Percentiles rank a stretch among this genome's conserved stretches.
These are phyloP conservation scores for Porpolomopsis calyptriformis DNA, from an alignment of 768 basidiomycete species.

Conservation along the genomic window DNA sequence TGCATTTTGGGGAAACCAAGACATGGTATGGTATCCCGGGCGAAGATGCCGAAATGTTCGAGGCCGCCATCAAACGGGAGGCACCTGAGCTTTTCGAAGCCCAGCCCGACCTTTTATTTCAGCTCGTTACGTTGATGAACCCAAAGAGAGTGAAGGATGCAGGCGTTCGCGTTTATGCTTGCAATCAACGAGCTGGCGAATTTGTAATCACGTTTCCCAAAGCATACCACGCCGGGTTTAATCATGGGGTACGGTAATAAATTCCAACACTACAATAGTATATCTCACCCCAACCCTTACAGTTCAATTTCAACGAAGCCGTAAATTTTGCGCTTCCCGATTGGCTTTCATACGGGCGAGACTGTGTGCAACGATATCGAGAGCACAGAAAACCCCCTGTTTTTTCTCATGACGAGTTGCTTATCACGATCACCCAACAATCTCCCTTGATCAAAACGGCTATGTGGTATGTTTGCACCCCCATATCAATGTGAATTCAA, in stretches of 20 bases:
- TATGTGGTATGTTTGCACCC: slow-evolving; percentile 57
- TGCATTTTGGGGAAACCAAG: slow-evolving; percentile 99
- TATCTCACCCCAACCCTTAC: slow-evolving; percentile 7
- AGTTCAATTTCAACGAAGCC: slow-evolving; percentile 99
- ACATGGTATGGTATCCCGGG: slow-evolving; percentile 99
- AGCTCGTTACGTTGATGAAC: slow-evolving; percentile 96
- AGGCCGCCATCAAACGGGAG: slow-evolving; percentile 87
- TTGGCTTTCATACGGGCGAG: slow-evolving; percentile 81
- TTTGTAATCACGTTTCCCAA: slow-evolving; percentile 97
- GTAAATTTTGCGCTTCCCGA: slow-evolving; percentile 97
- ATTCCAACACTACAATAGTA: neutral
- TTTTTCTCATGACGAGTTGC: slow-evolving; percentile 94
- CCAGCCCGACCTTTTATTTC: slow-evolving; percentile 93
- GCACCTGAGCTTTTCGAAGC: slow-evolving; percentile 98
- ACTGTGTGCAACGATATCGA: slow-evolving; percentile 84
- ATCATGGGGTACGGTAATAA: slow-evolving; percentile 73
- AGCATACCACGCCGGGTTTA: slow-evolving; percentile 96
- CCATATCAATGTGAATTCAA: neutral
- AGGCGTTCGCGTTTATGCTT: slow-evolving; percentile 86
- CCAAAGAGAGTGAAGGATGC: slow-evolving; percentile 77
- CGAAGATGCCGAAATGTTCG: slow-evolving; percentile 91
- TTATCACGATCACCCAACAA: slow-evolving; percentile 96
- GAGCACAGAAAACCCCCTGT: slow-evolving; percentile 89
- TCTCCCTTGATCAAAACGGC: slow-evolving; percentile 88
- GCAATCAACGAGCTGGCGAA: slow-evolving; percentile 95